Conservation (phyloP, 2,329 filamentous ascomycete species). For the Cladophialophora carrionii region DNA sequence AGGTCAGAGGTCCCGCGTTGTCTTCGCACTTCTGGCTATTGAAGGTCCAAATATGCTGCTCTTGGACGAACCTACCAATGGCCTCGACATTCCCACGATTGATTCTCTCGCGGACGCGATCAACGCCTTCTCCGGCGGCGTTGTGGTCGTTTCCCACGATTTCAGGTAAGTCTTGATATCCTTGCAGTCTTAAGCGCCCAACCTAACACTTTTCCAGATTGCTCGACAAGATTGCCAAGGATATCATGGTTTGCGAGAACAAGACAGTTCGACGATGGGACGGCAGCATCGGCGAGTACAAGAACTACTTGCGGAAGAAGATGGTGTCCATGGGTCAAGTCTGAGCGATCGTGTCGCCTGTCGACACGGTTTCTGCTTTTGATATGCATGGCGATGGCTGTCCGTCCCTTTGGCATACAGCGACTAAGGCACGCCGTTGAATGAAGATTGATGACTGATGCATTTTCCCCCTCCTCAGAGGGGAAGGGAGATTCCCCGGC, state of each 20-base stretch:
- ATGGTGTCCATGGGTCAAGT: constrained; percentile 89
- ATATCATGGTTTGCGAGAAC: constrained; percentile 99
- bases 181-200: constrained; percentile 2
- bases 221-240: constrained; percentile 98
- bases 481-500: constrained; percentile 16
- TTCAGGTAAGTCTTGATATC: constrained; percentile 71
- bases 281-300: constrained; percentile 89
- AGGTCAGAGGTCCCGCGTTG: constrained; percentile 96
- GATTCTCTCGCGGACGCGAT: constrained; percentile 97
- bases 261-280: constrained; percentile 90
- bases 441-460: constrained; percentile 11
- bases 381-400: constrained; percentile 5
- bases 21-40: constrained; percentile 94
- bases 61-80: constrained; percentile 98
- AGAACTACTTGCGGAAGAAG: constrained; percentile 98
- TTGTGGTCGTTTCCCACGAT: constrained; percentile 97
- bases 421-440: not conserved
- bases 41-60: constrained; percentile 97
- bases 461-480: not conserved
- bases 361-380: not conserved
- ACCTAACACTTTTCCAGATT: constrained; percentile 60
- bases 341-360: constrained; percentile 52
- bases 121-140: constrained; percentile 93
- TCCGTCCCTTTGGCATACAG: constrained; percentile 3
- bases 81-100: constrained; percentile 97